A percentile compares a stretch with the other conserved stretches of the same genome.
phyloP scores from a whole-genome alignment of 2,329 filamentous ascomycete genomes.

The Cladophialophora chaetospira region DNA sequence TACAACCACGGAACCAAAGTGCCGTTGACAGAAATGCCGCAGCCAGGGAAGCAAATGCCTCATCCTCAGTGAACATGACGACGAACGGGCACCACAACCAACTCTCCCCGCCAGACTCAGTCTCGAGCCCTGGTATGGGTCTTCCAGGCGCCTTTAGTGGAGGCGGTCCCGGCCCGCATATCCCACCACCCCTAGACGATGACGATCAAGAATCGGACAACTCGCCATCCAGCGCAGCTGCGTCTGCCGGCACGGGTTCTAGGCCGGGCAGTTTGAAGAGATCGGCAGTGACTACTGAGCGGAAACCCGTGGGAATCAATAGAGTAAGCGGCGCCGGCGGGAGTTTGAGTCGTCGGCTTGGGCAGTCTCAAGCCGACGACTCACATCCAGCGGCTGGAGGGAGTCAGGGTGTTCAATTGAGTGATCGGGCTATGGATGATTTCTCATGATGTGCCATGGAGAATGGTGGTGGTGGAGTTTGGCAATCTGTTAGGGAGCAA shows the following conservation, averaged over 20 bases:
- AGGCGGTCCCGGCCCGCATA: slow-evolving; percentile 35
- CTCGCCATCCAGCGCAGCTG: slow-evolving; percentile 19
- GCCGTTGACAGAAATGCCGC: slow-evolving; percentile 31
- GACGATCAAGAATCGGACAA: slow-evolving; percentile 26
- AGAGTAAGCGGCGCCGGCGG: slow-evolving; percentile 38
- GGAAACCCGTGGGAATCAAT: slow-evolving; percentile 33
- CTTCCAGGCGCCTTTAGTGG: slow-evolving; percentile 34
- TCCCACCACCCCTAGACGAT: slow-evolving; percentile 39
- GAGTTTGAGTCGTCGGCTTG: slow-evolving; percentile 39
- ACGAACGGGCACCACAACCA: slow-evolving; percentile 11
- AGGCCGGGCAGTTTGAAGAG: slow-evolving; percentile 64
- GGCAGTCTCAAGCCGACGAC: not conserved
- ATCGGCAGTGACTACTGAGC: slow-evolving; percentile 48
- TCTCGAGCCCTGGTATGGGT: slow-evolving; percentile 5
- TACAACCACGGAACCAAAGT: slow-evolving; percentile 38
- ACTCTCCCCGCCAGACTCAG: slow-evolving; percentile 46
- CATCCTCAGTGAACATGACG: slow-evolving; percentile 12
- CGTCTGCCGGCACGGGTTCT: slow-evolving; percentile 38
- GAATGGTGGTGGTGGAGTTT: too few relatives aligned
- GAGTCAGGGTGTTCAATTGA: slow-evolving; percentile 56
- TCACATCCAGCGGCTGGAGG: not conserved
- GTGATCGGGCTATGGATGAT: slow-evolving; percentile 78
- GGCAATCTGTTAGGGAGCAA: too few relatives aligned
- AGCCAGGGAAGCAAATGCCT: slow-evolving; percentile 1
- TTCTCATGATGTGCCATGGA: too few relatives aligned